These are phyloP conservation scores for Pythium aphanidermatum DNA, from an alignment of 352 stramenopile species.

Conservation along the genomic window DNA sequence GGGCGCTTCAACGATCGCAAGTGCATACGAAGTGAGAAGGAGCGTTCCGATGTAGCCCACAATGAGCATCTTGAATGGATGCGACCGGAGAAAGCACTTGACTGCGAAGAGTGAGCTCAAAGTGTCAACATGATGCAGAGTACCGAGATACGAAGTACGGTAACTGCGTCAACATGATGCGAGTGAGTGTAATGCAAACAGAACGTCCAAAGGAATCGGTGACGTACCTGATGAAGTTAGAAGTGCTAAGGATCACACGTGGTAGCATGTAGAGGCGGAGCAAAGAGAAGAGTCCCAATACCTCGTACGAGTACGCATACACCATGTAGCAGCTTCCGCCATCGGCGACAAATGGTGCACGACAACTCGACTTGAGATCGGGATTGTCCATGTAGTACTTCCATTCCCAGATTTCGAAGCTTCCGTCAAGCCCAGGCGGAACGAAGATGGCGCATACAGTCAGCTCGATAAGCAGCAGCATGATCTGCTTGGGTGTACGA, in stretches of 20 bases:
- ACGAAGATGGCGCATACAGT: constrained; percentile 44
- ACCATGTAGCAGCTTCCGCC: constrained; percentile 50
- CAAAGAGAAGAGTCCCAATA: constrained; percentile 56
- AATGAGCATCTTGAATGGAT: constrained; percentile 57
- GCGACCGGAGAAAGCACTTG: constrained; percentile 69
- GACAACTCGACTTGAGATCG: constrained; percentile 20
- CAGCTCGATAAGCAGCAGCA: constrained; percentile 40
- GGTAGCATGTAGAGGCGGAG: constrained; percentile 75
- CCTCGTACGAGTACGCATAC: constrained; percentile 69
- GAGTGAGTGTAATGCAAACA: not conserved
- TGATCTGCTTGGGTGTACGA: constrained; percentile 37
- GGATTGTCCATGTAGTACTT: constrained; percentile 43
- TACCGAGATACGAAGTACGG: constrained; percentile 65
- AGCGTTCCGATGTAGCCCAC: constrained; percentile 34
- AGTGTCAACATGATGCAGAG: constrained; percentile 70
- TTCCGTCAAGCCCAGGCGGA: constrained; percentile 39
- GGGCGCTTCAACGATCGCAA: constrained; percentile 59
- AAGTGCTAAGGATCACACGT: constrained; percentile 67
- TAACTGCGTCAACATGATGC: constrained; percentile 29
- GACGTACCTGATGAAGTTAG: constrained; percentile 60
- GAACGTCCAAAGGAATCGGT: not conserved
- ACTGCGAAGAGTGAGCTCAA: constrained; percentile 73
- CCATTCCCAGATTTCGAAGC: constrained; percentile 61
- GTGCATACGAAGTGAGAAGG: constrained; percentile 50
- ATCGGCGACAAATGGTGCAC: constrained; percentile 25